Evolutionary conservation across 495 filamentous ascomycete species (phyloP), one percentile per base, ranked within the genome.

Genomic region (Aspergillus haitiensis): DNA sequence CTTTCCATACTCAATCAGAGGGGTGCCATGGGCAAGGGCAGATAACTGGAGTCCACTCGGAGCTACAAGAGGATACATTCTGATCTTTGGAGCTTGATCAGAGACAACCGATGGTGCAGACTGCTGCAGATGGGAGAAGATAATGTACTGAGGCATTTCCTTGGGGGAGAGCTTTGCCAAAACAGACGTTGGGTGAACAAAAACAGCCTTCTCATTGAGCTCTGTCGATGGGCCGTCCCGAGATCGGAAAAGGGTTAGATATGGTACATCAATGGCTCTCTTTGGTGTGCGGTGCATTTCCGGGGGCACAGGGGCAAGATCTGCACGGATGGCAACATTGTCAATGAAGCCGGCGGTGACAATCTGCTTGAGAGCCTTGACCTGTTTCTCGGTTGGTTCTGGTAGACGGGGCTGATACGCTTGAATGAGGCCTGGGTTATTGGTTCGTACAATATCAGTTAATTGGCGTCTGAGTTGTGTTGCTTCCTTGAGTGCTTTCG

Each of bases 341-440:
- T 98, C 95, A 63, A 99, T 87, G 77, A 97, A 99, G 3, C 92
- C 95, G 0, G 92, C 89, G 0, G 93, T 90, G 50, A 91, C 83
- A 67, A 98, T 93, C 69, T 97, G 91, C 66, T 93, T 92, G 8
- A 99, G 80, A 0, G 90, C 86, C 61, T 89, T 88, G 34, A 93
- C 70, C 63, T 95, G 88, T 47, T 87, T 86, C 0, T 83, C 63
- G 0, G 84, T 82, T 3, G 93, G 93, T 3, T 85, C 82, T 6
- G 89, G 83, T 0, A 97, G 80, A 42, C 84, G 81, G 7, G 81
- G 66, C 59, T 84, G 76, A 63, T 84, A 81, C 6, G 84, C 62
- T 49, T 75, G 79, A 8, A 91, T 70, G 39, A 89, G 82, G 12
- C 83, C 83, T 0, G 88, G 86, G 53, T 88, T 88, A 66, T 94